Evolutionary conservation across 2,329 filamentous ascomycete genomes (phyloP).

Genomic region (Colletotrichum nymphaeae): DNA sequence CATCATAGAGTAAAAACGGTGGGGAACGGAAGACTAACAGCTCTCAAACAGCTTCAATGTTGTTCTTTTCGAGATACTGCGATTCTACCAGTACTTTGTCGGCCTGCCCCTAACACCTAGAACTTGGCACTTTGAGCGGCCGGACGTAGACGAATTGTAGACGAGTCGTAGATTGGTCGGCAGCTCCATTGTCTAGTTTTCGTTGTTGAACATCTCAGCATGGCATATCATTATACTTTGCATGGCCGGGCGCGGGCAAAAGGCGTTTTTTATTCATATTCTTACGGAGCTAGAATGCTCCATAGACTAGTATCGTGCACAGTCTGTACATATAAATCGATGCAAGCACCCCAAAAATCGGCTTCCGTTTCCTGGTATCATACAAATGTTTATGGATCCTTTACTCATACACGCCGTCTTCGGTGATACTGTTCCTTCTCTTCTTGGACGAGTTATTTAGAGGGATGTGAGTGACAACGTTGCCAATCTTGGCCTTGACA

Average conservation of each 20-base stretch:
- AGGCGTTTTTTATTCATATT: slow-evolving; percentile 3
- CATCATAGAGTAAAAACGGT: not conserved
- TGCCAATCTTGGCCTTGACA: slow-evolving; percentile 82
- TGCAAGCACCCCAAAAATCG: not conserved
- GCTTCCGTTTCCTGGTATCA: not conserved
- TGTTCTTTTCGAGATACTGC: slow-evolving; percentile 54
- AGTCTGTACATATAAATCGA: slow-evolving; percentile 18
- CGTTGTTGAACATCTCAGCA: not conserved
- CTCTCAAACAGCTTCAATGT: slow-evolving; percentile 53
- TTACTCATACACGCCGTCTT: slow-evolving; percentile 1
- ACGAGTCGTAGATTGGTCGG: not conserved
- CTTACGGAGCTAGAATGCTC: not conserved
- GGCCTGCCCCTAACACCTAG: slow-evolving; percentile 63
- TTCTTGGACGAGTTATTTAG: slow-evolving; percentile 41
- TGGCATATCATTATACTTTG: slow-evolving; percentile 7
- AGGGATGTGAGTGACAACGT: slow-evolving; percentile 67
- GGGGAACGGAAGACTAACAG: not conserved
- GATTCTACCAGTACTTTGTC: slow-evolving; percentile 63
- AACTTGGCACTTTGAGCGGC: slow-evolving; percentile 58
- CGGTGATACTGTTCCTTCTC: not conserved
- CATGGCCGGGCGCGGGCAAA: slow-evolving; percentile 17
- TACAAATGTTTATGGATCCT: not conserved
- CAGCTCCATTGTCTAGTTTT: not conserved
- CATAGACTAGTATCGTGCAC: not conserved
- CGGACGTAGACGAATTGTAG: slow-evolving; percentile 61